Base-by-base conservation (phyloP, 2,329 filamentous ascomycete species). In the Tolypocladium sp. region DNA sequence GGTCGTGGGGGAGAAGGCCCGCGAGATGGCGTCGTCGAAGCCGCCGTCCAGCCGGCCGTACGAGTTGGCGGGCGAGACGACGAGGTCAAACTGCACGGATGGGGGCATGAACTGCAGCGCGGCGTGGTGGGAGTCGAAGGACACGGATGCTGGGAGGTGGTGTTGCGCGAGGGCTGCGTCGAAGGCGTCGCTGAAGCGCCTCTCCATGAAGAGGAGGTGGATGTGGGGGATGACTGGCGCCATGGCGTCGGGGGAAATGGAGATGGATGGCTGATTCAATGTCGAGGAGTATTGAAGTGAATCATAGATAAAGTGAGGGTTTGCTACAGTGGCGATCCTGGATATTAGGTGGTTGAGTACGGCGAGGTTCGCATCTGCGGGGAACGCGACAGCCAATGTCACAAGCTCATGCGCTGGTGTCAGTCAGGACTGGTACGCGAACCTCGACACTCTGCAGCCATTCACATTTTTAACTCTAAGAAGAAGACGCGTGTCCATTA, bases 51-150 rank as follows among this genome's bases (percentile, higher is more conserved):
- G 74, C 1, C 75, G 73, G 35, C 74, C 80, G 65, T 82, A 83
- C 1, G 79, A 82, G 63, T 83, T 83, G 49, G 80, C 79, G 0
- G 80, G 81, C 1, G 80, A 83, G 27, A 82, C 79, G 49, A 83
- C 69, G 15, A 77, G 70, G 64, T 82, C 76, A 64, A 80, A 81
- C 37, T 68, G 68, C 10, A 73, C 66, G 0, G 60, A 56, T 0
- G 64, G 13, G 0, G 76, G 69, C 3, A 82, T 64, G 2, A 68
- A 64, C 12, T 71, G 67, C 6, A 83, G 73, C 8, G 68, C 67
- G 51, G 66, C 70, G 60, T 77, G 65, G 63, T 77, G 75, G 33
- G 77, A 63, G 7, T 72, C 71, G 57, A 76, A 63, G 10, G 63
- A 58, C 12, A 71, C 57, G 2, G 67, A 63, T 13, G 67, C 53